Conservation (phyloP, 805 yeast species). For the Isabelozyma pseudorhagii region DNA sequence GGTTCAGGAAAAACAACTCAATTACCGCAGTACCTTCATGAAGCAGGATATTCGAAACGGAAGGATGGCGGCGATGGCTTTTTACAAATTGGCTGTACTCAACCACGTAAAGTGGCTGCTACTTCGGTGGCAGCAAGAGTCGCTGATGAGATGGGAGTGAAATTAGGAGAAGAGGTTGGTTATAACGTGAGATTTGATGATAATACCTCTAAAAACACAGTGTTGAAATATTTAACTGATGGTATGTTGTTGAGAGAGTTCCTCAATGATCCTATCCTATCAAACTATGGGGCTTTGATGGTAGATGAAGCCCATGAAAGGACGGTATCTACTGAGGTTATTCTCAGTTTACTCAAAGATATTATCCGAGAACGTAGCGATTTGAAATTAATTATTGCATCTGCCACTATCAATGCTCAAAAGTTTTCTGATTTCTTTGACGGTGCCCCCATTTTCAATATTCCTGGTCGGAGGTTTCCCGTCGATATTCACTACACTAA, state of each 20-base stretch:
- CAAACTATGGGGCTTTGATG: slow-evolving; percentile 76
- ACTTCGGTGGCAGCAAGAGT: slow-evolving; percentile 87
- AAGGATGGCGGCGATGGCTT: slow-evolving; percentile 13
- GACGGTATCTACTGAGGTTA: slow-evolving; percentile 83
- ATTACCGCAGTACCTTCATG: slow-evolving; percentile 80
- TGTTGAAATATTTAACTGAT: slow-evolving; percentile 88
- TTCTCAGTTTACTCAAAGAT: slow-evolving; percentile 78
- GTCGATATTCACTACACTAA: slow-evolving; percentile 81
- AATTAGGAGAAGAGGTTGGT: slow-evolving; percentile 87
- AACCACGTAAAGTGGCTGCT: slow-evolving; percentile 95
- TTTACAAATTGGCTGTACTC: slow-evolving; percentile 75
- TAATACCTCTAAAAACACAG: slow-evolving; percentile 58
- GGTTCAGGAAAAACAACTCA: slow-evolving; percentile 97
- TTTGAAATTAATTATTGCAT: slow-evolving; percentile 74
- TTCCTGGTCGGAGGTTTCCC: slow-evolving; percentile 93
- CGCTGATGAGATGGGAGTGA: slow-evolving; percentile 79
- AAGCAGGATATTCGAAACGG: slow-evolving; percentile 70
- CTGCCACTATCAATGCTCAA: slow-evolving; percentile 92
- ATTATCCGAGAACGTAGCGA: slow-evolving; percentile 62
- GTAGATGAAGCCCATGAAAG: slow-evolving; percentile 98
- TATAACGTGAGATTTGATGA: slow-evolving; percentile 89
- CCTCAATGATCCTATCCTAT: slow-evolving; percentile 67
- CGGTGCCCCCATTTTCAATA: slow-evolving; percentile 79
- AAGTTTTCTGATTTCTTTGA: slow-evolving; percentile 80
- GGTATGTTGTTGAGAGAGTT: slow-evolving; percentile 92